phyloP scores from a whole-genome alignment of 805 yeast species.

The Starmerella roubikii region DNA sequence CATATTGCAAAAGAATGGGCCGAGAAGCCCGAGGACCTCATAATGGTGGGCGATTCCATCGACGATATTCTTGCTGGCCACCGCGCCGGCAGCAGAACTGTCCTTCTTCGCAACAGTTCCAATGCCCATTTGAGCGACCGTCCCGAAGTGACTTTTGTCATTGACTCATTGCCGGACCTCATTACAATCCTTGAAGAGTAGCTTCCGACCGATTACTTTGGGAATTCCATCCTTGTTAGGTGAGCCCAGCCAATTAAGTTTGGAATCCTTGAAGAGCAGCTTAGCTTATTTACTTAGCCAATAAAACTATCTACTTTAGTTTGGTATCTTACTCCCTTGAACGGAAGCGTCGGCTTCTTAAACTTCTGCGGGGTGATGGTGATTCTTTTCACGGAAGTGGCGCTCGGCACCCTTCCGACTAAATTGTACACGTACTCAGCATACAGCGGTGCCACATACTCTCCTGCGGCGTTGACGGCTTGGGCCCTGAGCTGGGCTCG shows the following conservation, averaged over 20 bases:
- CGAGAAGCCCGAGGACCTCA: constrained; percentile 32
- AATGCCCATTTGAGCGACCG: constrained; percentile 34
- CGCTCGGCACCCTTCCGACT: constrained; percentile 59
- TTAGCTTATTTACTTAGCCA: neutral
- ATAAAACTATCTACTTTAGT: constrained; percentile 45
- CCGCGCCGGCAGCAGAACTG: constrained; percentile 47
- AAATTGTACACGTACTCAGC: constrained; percentile 29
- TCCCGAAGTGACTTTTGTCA: constrained; percentile 28
- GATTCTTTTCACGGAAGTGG: constrained; percentile 9
- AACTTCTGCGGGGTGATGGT: constrained; percentile 37
- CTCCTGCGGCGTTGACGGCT: constrained; percentile 17
- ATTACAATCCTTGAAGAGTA: constrained; percentile 10
- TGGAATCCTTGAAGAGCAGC: too few relatives aligned
- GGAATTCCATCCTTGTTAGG: neutral
- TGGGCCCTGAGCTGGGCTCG: constrained; percentile 56
- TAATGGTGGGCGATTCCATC: constrained; percentile 63
- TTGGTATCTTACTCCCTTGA: constrained; percentile 78
- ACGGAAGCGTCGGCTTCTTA: constrained; percentile 50
- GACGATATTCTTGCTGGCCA: constrained; percentile 57
- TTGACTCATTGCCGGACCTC: constrained; percentile 21
- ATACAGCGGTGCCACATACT: constrained; percentile 16
- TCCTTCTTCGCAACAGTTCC: constrained; percentile 39
- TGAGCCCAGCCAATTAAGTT: too few relatives aligned
- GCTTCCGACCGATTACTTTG: neutral
- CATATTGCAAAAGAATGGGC: constrained; percentile 42